These are phyloP conservation scores for Lactifluus pinguis DNA, from an alignment of 768 basidiomycete species.

Conservation along the genomic window DNA sequence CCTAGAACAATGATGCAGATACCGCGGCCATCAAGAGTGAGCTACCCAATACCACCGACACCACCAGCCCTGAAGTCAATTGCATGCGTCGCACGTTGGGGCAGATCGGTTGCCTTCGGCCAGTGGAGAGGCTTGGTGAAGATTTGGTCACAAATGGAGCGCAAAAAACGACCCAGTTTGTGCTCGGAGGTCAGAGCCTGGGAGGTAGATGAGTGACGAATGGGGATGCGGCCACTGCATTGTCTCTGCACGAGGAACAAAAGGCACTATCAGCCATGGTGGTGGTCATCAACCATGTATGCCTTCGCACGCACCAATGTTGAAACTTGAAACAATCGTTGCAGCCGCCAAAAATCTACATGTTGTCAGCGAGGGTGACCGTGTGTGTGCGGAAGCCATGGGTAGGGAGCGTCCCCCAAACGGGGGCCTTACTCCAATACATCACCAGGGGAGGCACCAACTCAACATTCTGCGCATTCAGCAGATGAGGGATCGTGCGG, in stretches of 20 bases:
- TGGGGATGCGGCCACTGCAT: constrained; percentile 69
- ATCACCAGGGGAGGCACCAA: constrained; percentile 63
- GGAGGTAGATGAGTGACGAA: neutral
- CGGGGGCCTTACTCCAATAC: constrained; percentile 82
- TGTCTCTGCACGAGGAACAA: constrained; percentile 53
- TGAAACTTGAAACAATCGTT: constrained; percentile 76
- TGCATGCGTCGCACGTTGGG: constrained; percentile 33
- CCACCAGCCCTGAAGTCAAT: no score
- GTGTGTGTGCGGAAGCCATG: constrained; percentile 74
- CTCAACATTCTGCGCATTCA: constrained; percentile 50
- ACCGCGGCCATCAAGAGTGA: no score
- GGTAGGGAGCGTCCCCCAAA: constrained; percentile 61
- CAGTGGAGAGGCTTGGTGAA: constrained; percentile 62
- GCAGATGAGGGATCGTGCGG: constrained; percentile 46
- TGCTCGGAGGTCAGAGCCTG: constrained; percentile 79
- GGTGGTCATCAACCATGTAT: neutral
- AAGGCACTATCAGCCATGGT: neutral
- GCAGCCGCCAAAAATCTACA: constrained; percentile 86
- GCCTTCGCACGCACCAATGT: constrained; percentile 47
- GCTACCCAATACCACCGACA: no score
- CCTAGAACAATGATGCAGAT: constrained; percentile 22
- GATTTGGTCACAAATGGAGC: constrained; percentile 87
- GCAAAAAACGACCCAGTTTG: constrained; percentile 60
- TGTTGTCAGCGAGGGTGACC: constrained; percentile 72
- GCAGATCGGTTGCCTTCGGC: constrained; percentile 38